Percentiles rank a stretch among this genome's conserved stretches.
phyloP scores from a whole-genome alignment of 2,329 filamentous ascomycete genomes.

The Arachnomyces sp. region DNA sequence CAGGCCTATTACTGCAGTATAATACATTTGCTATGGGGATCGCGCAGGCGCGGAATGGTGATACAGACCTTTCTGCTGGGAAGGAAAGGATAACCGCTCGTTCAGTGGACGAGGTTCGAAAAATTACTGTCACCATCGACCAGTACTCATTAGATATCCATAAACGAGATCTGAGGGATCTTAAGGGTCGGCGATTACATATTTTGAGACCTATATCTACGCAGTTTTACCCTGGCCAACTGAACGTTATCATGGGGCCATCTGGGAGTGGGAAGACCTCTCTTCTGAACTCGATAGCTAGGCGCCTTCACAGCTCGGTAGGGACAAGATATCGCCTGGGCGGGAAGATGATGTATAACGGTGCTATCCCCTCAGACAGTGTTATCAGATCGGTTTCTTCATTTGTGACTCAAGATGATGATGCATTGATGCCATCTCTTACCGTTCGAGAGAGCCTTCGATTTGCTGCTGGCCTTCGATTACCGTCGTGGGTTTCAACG shows the following conservation, averaged over 20 bases:
- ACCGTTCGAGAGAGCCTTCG: constrained; percentile 68
- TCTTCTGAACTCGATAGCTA: constrained; percentile 64
- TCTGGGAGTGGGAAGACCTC: constrained; percentile 72
- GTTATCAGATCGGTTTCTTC: constrained; percentile 67
- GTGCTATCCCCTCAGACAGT: constrained; percentile 56
- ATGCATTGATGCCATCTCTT: constrained; percentile 64
- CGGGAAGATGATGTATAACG: constrained; percentile 64
- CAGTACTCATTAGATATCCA: constrained; percentile 58
- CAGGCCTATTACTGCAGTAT: constrained; percentile 56
- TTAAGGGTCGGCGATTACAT: constrained; percentile 24
- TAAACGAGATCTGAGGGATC: constrained; percentile 46
- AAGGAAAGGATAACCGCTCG: constrained; percentile 61
- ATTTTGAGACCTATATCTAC: constrained; percentile 63
- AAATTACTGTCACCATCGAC: constrained; percentile 59
- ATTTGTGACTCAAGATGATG: constrained; percentile 72
- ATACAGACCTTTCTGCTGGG: constrained; percentile 58
- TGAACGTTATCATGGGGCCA: constrained; percentile 76
- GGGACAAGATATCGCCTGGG: constrained; percentile 55
- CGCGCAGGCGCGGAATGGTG: constrained; percentile 51
- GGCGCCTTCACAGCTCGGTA: constrained; percentile 55
- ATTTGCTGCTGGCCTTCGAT: constrained; percentile 62
- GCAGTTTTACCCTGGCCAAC: constrained; percentile 58
- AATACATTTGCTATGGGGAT: constrained; percentile 63
- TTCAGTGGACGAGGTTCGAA: constrained; percentile 48
- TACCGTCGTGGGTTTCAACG: constrained; percentile 63